A percentile compares a stretch with the other conserved stretches of the same genome.
phyloP scores from a whole-genome alignment of 495 filamentous ascomycete species.

The Penicillium bovifimosum region DNA sequence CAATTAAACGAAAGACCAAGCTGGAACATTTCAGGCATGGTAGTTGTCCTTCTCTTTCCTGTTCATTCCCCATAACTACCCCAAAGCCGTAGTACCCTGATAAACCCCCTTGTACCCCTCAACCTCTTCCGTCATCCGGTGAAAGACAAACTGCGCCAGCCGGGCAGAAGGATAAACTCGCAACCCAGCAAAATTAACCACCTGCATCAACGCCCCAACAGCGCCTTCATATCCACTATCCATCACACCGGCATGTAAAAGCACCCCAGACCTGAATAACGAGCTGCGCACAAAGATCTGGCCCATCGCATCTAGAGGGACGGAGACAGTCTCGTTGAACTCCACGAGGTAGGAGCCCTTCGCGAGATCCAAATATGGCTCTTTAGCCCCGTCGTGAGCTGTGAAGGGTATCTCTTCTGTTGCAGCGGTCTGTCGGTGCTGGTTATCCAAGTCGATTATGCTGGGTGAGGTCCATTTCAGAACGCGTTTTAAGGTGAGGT shows the following conservation, averaged over 20 bases:
- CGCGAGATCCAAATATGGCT: conserved; percentile 15
- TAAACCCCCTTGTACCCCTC: conserved; percentile 42
- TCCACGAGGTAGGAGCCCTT: conserved; percentile 40
- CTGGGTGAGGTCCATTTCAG: conserved; percentile 33
- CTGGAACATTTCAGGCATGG: no score
- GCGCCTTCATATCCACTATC: conserved; percentile 46
- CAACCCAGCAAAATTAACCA: conserved; percentile 34
- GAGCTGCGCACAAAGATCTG: conserved; percentile 35
- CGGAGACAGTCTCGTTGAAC: conserved; percentile 41
- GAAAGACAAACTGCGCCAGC: conserved; percentile 42
- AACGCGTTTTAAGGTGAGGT: conserved; percentile 34
- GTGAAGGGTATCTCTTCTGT: conserved; percentile 21
- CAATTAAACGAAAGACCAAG: no score
- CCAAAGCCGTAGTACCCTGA: conserved; percentile 14
- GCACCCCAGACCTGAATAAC: conserved; percentile 36
- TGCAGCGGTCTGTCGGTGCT: conserved; percentile 26
- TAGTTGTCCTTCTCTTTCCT: no score
- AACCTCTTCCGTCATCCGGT: conserved; percentile 29
- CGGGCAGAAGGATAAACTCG: conserved; percentile 29
- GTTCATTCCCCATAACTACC: no score
- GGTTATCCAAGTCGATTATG: conserved; percentile 42
- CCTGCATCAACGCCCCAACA: conserved; percentile 39
- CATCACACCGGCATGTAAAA: conserved; percentile 37
- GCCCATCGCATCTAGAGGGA: conserved; percentile 38
- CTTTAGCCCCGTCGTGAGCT: background rate